Evolutionary conservation across 805 yeast genomes (phyloP), one percentile per base, ranked within the genome.

Genomic region (Teunomyces funiuensis): DNA sequence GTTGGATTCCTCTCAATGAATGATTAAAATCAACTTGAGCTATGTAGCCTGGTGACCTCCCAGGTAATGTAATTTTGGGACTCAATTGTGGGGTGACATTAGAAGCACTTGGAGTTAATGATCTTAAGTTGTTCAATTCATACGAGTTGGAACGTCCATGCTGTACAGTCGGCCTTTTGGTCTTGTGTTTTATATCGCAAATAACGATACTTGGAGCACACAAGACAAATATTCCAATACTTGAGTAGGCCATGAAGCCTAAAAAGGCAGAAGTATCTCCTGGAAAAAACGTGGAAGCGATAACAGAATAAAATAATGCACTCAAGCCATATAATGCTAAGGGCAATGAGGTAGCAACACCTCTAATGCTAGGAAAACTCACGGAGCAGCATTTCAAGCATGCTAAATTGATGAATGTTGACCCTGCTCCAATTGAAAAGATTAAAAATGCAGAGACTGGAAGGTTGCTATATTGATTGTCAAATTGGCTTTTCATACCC

Each of bases 311-410:
- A 38, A 82, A 71, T 52, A 83, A 72, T 3, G 93, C 93, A 56
- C 85, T 79, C 11, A 83, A 70, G 0, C 95, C 95, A 58, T 82
- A 84, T 33, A 84, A 74, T 1, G 90, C 82, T 58, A 85, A 71
- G 2, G 91, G 89, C 33, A 85, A 68, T 0, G 88, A 78, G 0
- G 93, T 82, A 3, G 93, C 90, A 7, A 84, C 69, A 2, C 93
- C 95, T 41, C 87, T 62, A 28, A 75, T 66, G 31, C 75, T 69
- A 0, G 95, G 91, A 54, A 80, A 83, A 34, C 75, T 71, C 29
- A 83, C 66, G 17, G 89, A 88, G 43, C 88, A 82, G 54, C 89
- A 84, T 55, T 85, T 85, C 54, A 85, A 75, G 44, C 82, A 71
- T 7, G 85, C 80, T 13, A 80, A 71, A 54, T 78, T 79, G 28